A percentile compares a stretch with the other conserved stretches of the same genome.
These are phyloP conservation scores for Malassezia obtusa DNA, from an alignment of 1,284 basidiomycete genomes.

Conservation along the genomic window DNA sequence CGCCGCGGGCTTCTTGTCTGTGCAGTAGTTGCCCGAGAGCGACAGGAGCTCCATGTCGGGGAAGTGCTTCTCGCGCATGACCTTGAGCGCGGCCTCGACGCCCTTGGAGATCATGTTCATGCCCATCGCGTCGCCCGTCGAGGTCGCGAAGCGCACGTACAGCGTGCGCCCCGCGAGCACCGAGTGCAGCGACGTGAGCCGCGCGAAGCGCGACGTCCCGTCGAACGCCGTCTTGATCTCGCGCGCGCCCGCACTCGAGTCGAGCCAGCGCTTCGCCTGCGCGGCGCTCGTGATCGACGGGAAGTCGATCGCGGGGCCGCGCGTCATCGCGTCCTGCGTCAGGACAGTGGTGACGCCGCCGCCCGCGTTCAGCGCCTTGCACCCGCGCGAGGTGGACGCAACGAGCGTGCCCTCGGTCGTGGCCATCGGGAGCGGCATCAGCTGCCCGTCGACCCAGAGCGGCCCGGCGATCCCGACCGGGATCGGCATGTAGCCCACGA, in stretches of 20 bases:
- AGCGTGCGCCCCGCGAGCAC: constrained; percentile 56
- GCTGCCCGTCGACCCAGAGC: constrained; percentile 74
- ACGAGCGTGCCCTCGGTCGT: constrained; percentile 97
- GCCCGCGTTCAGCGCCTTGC: constrained; percentile 91
- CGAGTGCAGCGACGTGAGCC: constrained; percentile 39
- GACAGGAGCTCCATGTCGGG: constrained; percentile 90
- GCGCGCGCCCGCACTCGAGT: constrained; percentile 67
- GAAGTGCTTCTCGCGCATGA: constrained; percentile 65
- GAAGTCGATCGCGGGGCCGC: constrained; percentile 95
- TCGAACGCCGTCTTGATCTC: constrained; percentile 80
- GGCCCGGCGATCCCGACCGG: constrained; percentile 96
- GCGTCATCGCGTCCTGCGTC: constrained; percentile 91
- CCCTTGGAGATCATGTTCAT: constrained; percentile 81
- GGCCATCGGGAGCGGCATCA: constrained; percentile 92
- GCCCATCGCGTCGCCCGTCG: constrained; percentile 98
- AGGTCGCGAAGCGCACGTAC: constrained; percentile 86
- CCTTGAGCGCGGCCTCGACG: constrained; percentile 74
- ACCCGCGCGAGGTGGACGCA: constrained; percentile 90
- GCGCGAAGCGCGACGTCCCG: constrained; percentile 56
- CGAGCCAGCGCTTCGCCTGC: constrained; percentile 77
- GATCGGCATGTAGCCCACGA: constrained; percentile 91
- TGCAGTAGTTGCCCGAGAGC: constrained; percentile 96
- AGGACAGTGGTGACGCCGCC: constrained; percentile 92
- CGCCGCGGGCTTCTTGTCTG: constrained; percentile 98
- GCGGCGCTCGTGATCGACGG: constrained; percentile 70